These are phyloP conservation scores for Wickerhamomyces chambardii DNA, from an alignment of 805 yeast species.

Conservation along the genomic window DNA sequence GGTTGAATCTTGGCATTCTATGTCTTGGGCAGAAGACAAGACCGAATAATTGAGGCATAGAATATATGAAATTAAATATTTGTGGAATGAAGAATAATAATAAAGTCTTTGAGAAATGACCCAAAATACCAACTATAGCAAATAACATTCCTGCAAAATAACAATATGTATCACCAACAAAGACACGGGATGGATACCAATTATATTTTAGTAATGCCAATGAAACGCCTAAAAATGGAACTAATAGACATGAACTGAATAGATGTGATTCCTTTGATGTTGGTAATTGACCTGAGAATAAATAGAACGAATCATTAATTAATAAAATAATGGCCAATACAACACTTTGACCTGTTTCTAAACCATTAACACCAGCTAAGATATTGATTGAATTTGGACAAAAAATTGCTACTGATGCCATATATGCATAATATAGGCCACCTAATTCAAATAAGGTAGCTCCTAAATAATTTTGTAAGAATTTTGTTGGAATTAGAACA, in stretches of 20 bases:
- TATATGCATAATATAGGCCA: conserved; percentile 70
- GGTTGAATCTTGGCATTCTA: conserved; percentile 74
- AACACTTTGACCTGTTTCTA: conserved; percentile 92
- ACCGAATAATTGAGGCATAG: conserved; percentile 85
- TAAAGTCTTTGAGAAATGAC: conserved; percentile 93
- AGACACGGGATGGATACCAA: conserved; percentile 87
- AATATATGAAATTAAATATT: conserved; percentile 80
- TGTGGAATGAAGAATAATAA: conserved; percentile 85
- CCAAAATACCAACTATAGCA: conserved; percentile 92
- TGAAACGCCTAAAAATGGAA: conserved; percentile 86
- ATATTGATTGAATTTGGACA: conserved; percentile 96
- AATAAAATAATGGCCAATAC: conserved; percentile 66
- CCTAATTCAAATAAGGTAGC: conserved; percentile 62
- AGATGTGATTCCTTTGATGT: conserved; percentile 71
- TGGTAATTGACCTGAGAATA: conserved; percentile 38
- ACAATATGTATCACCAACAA: conserved; percentile 98
- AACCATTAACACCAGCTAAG: conserved; percentile 92
- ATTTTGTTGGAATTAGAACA: conserved; percentile 64
- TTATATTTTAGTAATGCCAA: conserved; percentile 68
- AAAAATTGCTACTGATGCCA: conserved; percentile 87
- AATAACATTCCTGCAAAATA: conserved; percentile 98
- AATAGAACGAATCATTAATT: conserved; percentile 68
- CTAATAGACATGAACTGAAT: conserved; percentile 66
- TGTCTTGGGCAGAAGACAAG: conserved; percentile 94
- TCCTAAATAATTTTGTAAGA: conserved; percentile 34